A percentile compares a stretch with the other conserved stretches of the same genome.
These are phyloP conservation scores for Ruellia speciosa DNA, from an alignment of 305 asterid species.

Conservation along the genomic window DNA sequence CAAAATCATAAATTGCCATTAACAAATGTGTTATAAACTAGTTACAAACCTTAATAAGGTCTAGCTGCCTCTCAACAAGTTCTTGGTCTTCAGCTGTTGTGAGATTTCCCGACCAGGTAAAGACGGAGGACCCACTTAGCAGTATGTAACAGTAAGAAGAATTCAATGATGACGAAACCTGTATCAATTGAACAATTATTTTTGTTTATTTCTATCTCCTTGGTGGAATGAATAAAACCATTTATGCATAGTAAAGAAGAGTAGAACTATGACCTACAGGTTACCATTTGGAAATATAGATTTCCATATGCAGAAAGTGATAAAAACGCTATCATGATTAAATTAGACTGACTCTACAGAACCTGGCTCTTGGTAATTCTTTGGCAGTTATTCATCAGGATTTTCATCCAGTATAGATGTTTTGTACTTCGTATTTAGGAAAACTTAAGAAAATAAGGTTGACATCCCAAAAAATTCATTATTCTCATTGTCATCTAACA, in stretches of 20 bases:
- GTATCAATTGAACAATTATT: constrained; percentile 10
- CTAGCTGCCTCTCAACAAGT: constrained; percentile 94
- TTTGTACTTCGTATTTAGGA: too few relatives aligned
- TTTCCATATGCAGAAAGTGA: neutral
- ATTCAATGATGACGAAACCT: constrained; percentile 88
- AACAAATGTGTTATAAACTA: constrained; percentile 17
- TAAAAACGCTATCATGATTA: neutral
- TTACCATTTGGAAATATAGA: neutral
- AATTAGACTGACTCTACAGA: neutral
- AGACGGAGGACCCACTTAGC: constrained; percentile 67
- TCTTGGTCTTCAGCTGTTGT: constrained; percentile 87
- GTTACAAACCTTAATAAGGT: constrained; percentile 71
- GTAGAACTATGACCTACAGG: neutral
- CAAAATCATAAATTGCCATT: neutral
- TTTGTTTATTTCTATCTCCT: neutral
- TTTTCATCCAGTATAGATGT: too few relatives aligned
- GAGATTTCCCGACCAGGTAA: constrained; percentile 80
- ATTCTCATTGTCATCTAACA: too few relatives aligned
- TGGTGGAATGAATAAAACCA: neutral
- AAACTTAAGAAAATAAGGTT: too few relatives aligned
- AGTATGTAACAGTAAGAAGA: constrained; percentile 91
- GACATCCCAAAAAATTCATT: too few relatives aligned
- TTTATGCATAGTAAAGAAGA: neutral
- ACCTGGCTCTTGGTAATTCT: neutral
- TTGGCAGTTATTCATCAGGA: too few relatives aligned